Percentiles rank a stretch among this genome's conserved stretches.
Evolutionary conservation across 2,329 filamentous ascomycete species (phyloP).

Genomic region (Dothidotthia symphoricarpi): DNA sequence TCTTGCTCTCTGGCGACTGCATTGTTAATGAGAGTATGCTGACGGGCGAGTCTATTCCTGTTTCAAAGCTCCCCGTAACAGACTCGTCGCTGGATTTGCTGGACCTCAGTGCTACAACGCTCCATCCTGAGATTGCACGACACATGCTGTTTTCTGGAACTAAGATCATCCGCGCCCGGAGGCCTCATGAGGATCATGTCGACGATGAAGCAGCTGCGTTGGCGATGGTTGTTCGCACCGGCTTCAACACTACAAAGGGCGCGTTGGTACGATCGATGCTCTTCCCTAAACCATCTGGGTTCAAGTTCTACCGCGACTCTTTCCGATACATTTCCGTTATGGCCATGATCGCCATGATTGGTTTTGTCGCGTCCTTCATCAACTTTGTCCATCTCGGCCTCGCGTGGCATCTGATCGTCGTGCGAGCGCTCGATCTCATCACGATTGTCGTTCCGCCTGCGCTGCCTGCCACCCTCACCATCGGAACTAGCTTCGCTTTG

Average conservation of each 20-base stretch:
- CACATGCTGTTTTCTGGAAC: slow-evolving; percentile 95
- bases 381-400: slow-evolving; percentile 87
- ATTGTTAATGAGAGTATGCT: slow-evolving; percentile 99
- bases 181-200: slow-evolving; percentile 80
- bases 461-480: slow-evolving; percentile 88
- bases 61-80: slow-evolving; percentile 83
- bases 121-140: slow-evolving; percentile 78
- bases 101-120: slow-evolving; percentile 75
- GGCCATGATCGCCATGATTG: slow-evolving; percentile 78
- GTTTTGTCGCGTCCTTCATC: slow-evolving; percentile 86
- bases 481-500: slow-evolving; percentile 93
- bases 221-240: slow-evolving; percentile 88
- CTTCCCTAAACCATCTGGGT: slow-evolving; percentile 95
- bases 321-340: slow-evolving; percentile 98
- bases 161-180: slow-evolving; percentile 85
- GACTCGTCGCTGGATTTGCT: slow-evolving; percentile 75
- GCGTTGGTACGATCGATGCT: slow-evolving; percentile 95
- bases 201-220: slow-evolving; percentile 89
- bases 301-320: slow-evolving; percentile 97
- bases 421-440: slow-evolving; percentile 89
- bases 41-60: slow-evolving; percentile 92
- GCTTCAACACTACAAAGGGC: slow-evolving; percentile 97
- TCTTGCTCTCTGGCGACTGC: slow-evolving; percentile 88
- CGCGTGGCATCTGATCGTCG: slow-evolving; percentile 85
- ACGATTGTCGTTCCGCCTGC: slow-evolving; percentile 97